Evolutionary conservation across 495 filamentous ascomycete genomes (phyloP).

Genomic region (Aspergillus leporis): DNA sequence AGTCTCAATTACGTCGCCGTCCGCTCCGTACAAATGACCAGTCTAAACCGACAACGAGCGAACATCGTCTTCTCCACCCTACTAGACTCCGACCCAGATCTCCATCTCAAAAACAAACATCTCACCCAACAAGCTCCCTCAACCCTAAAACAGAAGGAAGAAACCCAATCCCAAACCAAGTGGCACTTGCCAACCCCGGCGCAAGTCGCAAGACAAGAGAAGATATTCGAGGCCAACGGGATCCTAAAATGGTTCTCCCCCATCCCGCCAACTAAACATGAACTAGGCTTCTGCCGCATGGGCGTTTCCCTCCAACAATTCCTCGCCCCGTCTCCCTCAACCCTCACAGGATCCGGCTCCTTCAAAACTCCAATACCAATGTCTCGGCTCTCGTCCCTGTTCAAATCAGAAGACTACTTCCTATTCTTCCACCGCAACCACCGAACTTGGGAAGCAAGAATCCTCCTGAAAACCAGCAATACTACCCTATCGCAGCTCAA

Average conservation of each 20-base stretch:
- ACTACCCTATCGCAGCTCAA: slow-evolving; percentile 54
- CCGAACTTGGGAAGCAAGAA: slow-evolving; percentile 41
- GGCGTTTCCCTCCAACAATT: slow-evolving; percentile 36
- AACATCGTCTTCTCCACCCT: slow-evolving; percentile 74
- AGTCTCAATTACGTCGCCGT: slow-evolving; percentile 84
- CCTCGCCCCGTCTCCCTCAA: slow-evolving; percentile 7
- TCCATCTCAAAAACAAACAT: not conserved
- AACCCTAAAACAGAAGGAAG: not conserved
- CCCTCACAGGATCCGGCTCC: slow-evolving; percentile 3
- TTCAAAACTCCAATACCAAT: slow-evolving; percentile 26
- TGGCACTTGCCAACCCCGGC: slow-evolving; percentile 42
- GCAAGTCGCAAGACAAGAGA: slow-evolving; percentile 65
- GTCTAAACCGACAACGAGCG: slow-evolving; percentile 84
- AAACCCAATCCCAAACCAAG: slow-evolving; percentile 2
- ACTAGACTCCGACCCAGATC: slow-evolving; percentile 40
- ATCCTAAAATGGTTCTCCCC: slow-evolving; percentile 52
- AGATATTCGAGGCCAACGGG: slow-evolving; percentile 68
- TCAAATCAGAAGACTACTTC: slow-evolving; percentile 33
- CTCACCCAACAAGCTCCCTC: not conserved
- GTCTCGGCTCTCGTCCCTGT: slow-evolving; percentile 21
- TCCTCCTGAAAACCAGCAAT: slow-evolving; percentile 65
- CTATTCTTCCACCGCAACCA: slow-evolving; percentile 22
- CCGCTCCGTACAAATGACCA: slow-evolving; percentile 76
- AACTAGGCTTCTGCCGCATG: slow-evolving; percentile 34
- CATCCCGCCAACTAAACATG: slow-evolving; percentile 15